phyloP scores from a whole-genome alignment of 78 protist species.

The Guillardia theta region DNA sequence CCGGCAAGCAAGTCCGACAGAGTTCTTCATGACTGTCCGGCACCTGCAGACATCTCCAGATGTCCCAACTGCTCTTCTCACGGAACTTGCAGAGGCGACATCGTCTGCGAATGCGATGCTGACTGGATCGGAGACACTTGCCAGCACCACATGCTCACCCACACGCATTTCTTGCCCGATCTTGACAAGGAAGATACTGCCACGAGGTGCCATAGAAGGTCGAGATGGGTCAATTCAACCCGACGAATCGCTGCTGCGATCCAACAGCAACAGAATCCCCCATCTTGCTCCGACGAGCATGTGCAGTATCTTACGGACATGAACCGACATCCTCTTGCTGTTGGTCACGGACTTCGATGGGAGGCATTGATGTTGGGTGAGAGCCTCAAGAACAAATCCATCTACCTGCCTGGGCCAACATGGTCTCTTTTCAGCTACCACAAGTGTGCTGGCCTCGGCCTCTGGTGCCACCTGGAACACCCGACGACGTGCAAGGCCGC shows the following conservation, averaged over 20 bases:
- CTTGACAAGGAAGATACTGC: neutral
- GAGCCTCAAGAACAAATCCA: neutral
- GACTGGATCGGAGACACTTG: neutral
- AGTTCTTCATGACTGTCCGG: too few species aligned
- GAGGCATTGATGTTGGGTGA: neutral
- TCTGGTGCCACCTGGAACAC: neutral
- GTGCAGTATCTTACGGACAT: neutral
- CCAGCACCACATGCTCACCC: neutral
- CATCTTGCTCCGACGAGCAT: neutral
- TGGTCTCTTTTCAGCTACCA: neutral
- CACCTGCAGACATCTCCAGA: too few species aligned
- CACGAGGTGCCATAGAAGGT: neutral
- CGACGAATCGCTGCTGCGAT: too few species aligned
- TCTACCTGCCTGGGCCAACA: neutral
- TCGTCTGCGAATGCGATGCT: conserved; percentile 2
- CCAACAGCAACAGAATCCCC: neutral
- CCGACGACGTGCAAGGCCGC: neutral
- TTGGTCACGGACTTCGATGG: neutral
- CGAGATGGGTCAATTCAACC: too few species aligned
- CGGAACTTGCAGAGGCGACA: neutral
- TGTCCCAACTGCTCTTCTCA: neutral
- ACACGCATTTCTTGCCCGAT: conserved; percentile 23
- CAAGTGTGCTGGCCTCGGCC: neutral
- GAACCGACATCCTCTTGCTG: neutral
- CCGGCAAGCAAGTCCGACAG: neutral